Percentiles rank a stretch among this genome's conserved stretches.
Evolutionary conservation across 495 filamentous ascomycete species (phyloP).

Genomic region (Friedmanniomyces endolithicus): DNA sequence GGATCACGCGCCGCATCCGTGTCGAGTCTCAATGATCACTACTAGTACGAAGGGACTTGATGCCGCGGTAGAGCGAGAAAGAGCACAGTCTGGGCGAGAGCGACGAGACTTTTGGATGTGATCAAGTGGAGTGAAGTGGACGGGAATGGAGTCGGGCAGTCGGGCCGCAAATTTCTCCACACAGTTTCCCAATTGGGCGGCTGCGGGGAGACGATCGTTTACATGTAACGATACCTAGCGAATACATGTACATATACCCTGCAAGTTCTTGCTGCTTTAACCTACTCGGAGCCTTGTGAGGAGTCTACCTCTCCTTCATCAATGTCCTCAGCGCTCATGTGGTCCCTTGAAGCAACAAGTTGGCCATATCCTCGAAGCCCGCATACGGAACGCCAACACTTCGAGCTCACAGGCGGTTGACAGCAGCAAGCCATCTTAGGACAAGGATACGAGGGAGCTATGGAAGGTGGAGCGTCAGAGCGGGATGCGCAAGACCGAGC

Average conservation of each 20-base stretch:
- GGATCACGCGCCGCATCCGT: too few species aligned
- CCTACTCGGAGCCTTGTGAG: neutral
- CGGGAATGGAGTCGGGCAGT: neutral
- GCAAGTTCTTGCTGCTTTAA: neutral
- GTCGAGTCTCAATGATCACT: too few species aligned
- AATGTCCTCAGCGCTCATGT: neutral
- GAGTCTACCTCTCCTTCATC: neutral
- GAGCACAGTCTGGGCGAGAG: too few species aligned
- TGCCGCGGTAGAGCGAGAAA: too few species aligned
- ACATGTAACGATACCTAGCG: neutral
- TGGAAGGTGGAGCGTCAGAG: conserved; percentile 4
- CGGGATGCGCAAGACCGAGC: neutral
- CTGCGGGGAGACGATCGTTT: neutral
- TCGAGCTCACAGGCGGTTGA: neutral
- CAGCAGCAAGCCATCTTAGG: neutral
- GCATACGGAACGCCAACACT: neutral
- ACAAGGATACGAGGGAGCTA: neutral
- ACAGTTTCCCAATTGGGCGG: neutral
- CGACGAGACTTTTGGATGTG: too few species aligned
- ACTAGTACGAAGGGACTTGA: too few species aligned
- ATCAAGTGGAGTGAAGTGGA: neutral
- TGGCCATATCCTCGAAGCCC: neutral
- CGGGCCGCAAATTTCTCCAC: neutral
- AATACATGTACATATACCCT: neutral
- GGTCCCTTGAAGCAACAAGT: neutral